Percentiles rank a stretch among this genome's conserved stretches.
Evolutionary conservation across 208 protist species (phyloP).

Genomic region (Crithidia brevicula): DNA sequence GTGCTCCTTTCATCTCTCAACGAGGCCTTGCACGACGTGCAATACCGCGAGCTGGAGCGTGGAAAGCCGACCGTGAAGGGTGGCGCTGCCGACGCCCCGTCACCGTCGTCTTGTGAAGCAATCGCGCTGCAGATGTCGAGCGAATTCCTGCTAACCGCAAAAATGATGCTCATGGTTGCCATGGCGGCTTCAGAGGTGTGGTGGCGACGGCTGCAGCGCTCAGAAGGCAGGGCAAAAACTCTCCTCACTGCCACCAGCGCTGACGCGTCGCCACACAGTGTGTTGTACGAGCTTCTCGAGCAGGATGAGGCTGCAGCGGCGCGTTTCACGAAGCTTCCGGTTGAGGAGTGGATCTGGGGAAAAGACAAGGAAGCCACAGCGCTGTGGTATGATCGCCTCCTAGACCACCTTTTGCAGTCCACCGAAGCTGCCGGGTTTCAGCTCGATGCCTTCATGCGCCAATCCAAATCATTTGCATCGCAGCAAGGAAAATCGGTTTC

Average conservation of each 20-base stretch:
- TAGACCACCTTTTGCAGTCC: slow-evolving; percentile 26
- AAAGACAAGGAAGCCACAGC: slow-evolving; percentile 26
- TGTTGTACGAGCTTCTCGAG: slow-evolving; percentile 17
- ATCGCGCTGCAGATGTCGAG: slow-evolving; percentile 10
- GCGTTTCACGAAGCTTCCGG: slow-evolving; percentile 16
- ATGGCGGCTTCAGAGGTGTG: slow-evolving; percentile 41
- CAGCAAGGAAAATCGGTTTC: slow-evolving; percentile 14
- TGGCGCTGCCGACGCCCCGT: not conserved
- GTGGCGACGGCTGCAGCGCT: slow-evolving; percentile 11
- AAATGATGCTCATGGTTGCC: slow-evolving; percentile 53
- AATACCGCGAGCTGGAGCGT: slow-evolving; percentile 50
- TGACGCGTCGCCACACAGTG: not conserved
- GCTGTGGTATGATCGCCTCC: slow-evolving; percentile 54
- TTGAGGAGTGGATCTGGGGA: slow-evolving; percentile 47
- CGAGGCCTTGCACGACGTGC: slow-evolving; percentile 58
- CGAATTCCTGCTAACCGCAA: slow-evolving; percentile 45
- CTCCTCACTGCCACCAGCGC: not conserved
- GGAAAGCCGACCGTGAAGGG: not conserved
- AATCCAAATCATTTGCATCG: slow-evolving; percentile 5
- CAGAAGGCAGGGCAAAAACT: not conserved
- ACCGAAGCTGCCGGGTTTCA: slow-evolving; percentile 1
- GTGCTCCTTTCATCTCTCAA: slow-evolving; percentile 61
- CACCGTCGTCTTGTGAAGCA: slow-evolving; percentile 4
- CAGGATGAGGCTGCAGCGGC: slow-evolving; percentile 1
- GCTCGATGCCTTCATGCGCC: slow-evolving; percentile 35